Evolutionary conservation across 768 basidiomycete species (phyloP).

Genomic region (Mrakia blollopis): DNA sequence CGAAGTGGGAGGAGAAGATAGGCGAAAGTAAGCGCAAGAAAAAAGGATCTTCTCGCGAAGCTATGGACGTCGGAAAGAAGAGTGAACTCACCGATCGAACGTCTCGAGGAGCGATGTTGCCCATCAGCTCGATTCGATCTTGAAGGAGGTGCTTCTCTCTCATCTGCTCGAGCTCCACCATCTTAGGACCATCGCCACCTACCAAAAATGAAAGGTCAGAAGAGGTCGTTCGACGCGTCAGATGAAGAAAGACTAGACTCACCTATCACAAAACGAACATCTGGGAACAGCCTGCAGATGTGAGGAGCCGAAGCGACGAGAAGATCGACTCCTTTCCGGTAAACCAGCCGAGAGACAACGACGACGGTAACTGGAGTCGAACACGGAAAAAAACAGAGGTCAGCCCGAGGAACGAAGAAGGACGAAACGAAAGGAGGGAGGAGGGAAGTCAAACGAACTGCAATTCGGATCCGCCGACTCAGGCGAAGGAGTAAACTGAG

Average conservation of each 20-base stretch:
- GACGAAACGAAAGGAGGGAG: background rate
- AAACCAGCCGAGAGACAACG: conserved; percentile 80
- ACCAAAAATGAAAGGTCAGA: background rate
- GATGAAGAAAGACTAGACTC: conserved; percentile 33
- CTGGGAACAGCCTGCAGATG: conserved; percentile 76
- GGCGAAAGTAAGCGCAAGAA: background rate
- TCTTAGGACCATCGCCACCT: conserved; percentile 94
- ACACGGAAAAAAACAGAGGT: background rate
- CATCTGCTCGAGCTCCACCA: conserved; percentile 92
- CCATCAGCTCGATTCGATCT: conserved; percentile 85
- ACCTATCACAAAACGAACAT: conserved; percentile 87
- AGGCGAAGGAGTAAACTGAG: conserved; percentile 70
- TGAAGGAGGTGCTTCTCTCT: conserved; percentile 83
- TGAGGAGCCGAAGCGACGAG: conserved; percentile 86
- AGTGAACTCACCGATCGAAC: conserved; percentile 63
- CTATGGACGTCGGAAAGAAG: background rate
- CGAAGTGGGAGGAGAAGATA: background rate
- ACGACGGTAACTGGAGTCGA: conserved; percentile 72
- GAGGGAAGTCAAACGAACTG: conserved; percentile 49
- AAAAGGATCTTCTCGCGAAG: background rate
- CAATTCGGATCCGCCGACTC: conserved; percentile 37
- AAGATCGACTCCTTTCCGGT: conserved; percentile 93
- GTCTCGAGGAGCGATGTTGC: conserved; percentile 70
- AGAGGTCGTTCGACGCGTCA: background rate
- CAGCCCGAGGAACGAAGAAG: background rate